phyloP scores from a whole-genome alignment of 163 green algal species.

The Scenedesmus sp. region DNA sequence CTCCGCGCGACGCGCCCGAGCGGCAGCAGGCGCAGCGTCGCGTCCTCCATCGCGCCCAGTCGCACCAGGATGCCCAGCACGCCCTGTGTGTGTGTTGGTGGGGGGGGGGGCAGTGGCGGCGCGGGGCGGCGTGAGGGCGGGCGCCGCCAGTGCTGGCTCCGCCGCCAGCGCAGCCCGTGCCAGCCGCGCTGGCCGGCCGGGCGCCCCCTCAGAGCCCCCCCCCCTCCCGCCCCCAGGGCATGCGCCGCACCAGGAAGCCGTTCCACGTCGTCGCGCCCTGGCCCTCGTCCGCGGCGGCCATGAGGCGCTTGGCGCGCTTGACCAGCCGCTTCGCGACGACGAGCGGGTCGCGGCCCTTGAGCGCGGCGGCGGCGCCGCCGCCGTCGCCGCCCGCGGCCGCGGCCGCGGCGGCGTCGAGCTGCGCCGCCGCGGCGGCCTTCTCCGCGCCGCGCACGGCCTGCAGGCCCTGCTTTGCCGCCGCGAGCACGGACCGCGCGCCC shows the following conservation, averaged over 20 bases:
- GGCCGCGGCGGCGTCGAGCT: background rate
- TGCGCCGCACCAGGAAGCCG: constrained; percentile 46
- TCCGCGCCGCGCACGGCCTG: constrained; percentile 4
- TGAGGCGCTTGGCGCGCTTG: constrained; percentile 20
- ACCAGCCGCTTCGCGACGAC: constrained; percentile 13
- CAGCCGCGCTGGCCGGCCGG: too few species aligned
- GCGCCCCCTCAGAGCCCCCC: too few species aligned
- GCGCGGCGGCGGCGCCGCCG: background rate
- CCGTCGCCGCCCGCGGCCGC: background rate
- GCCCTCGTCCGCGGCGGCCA: constrained; percentile 51
- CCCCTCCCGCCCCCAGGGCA: too few species aligned
- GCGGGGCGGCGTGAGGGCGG: too few species aligned
- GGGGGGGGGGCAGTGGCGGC: too few species aligned
- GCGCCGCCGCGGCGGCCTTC: background rate
- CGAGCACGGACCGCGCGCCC: background rate
- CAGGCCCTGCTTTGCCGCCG: constrained; percentile 7
- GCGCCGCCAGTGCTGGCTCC: too few species aligned
- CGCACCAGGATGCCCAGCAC: constrained; percentile 55
- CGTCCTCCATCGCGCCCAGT: constrained; percentile 58
- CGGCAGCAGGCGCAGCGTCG: constrained; percentile 56
- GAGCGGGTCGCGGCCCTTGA: constrained; percentile 15
- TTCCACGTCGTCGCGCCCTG: constrained; percentile 44
- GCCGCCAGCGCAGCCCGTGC: too few species aligned
- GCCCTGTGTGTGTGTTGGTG: too few species aligned
- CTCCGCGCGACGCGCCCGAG: constrained; percentile 57